Conservation (phyloP, 1,284 basidiomycete genomes). For the Cryptococcus amylolentus region DNA sequence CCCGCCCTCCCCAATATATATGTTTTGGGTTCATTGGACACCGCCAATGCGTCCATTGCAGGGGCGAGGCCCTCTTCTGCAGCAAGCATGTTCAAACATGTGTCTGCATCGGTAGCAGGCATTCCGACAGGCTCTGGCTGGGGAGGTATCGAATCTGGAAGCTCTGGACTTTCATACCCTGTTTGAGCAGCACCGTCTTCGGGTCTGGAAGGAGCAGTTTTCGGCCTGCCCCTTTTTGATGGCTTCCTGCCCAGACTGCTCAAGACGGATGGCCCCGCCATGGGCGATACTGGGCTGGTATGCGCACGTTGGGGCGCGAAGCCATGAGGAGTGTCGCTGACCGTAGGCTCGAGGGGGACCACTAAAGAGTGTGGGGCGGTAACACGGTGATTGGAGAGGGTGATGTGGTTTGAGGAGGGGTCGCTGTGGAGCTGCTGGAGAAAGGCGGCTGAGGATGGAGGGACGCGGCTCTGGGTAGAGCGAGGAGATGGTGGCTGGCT, state of each 20-base stretch:
- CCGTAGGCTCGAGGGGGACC: too few relatives aligned
- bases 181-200: neutral
- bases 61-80: constrained; percentile 15
- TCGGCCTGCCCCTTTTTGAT: constrained; percentile 23
- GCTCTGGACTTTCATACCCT: neutral
- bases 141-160: constrained; percentile 1
- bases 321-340: too few relatives aligned
- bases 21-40: constrained; percentile 1
- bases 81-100: constrained; percentile 13
- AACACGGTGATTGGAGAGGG: constrained; percentile 21
- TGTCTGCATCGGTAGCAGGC: constrained; percentile 8
- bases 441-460: constrained; percentile 34
- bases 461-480: neutral
- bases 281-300: neutral
- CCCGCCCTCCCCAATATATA: constrained; percentile 18
- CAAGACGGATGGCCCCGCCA: constrained; percentile 3
- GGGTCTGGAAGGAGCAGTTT: constrained; percentile 18
- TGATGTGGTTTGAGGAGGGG: constrained; percentile 44
- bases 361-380: constrained; percentile 6
- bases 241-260: constrained; percentile 1
- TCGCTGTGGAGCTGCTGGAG: constrained; percentile 46
- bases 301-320: neutral
- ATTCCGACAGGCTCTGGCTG: neutral
- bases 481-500: neutral
- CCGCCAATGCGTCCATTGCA: constrained; percentile 23